Evolutionary conservation across 1,284 basidiomycete species (phyloP).

Genomic region (Thelephora terrestris): DNA sequence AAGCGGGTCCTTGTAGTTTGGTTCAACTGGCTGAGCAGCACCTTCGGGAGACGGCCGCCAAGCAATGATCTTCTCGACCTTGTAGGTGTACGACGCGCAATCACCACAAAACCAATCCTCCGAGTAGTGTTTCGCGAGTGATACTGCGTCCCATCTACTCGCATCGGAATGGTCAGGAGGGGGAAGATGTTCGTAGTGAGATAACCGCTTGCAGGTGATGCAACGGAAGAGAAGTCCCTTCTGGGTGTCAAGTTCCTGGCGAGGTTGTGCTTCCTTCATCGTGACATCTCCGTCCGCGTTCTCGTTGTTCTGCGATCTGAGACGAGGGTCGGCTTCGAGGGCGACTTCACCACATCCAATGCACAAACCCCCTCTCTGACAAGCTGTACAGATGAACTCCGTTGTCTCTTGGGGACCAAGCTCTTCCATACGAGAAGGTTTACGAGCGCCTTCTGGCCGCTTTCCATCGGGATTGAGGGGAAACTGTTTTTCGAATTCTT

Average conservation of each 20-base stretch:
- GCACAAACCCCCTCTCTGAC: conserved; percentile 66
- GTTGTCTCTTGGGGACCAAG: conserved; percentile 55
- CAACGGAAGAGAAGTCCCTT: conserved; percentile 68
- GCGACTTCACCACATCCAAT: conserved; percentile 62
- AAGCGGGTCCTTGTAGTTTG: conserved; percentile 48
- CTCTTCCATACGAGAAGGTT: conserved; percentile 28
- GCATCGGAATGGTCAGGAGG: conserved; percentile 30
- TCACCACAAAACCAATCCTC: conserved; percentile 69
- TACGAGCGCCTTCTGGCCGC: conserved; percentile 6
- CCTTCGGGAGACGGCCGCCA: conserved; percentile 75
- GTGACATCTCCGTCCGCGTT: conserved; percentile 19
- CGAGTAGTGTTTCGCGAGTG: conserved; percentile 60
- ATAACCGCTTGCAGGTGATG: conserved; percentile 66
- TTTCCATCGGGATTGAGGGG: conserved; percentile 6
- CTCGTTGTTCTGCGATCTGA: neutral
- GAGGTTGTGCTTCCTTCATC: conserved; percentile 19
- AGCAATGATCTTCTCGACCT: conserved; percentile 81
- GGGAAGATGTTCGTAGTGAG: conserved; percentile 71
- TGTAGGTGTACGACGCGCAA: conserved; percentile 64
- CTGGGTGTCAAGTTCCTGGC: conserved; percentile 15
- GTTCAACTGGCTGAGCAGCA: conserved; percentile 45
- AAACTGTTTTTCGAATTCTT: conserved; percentile 25
- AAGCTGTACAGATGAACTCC: conserved; percentile 71
- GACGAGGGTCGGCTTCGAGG: conserved; percentile 31
- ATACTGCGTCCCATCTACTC: conserved; percentile 24